Conservation (phyloP, 2,329 filamentous ascomycete species). For the Fusarium austroafricanum region DNA sequence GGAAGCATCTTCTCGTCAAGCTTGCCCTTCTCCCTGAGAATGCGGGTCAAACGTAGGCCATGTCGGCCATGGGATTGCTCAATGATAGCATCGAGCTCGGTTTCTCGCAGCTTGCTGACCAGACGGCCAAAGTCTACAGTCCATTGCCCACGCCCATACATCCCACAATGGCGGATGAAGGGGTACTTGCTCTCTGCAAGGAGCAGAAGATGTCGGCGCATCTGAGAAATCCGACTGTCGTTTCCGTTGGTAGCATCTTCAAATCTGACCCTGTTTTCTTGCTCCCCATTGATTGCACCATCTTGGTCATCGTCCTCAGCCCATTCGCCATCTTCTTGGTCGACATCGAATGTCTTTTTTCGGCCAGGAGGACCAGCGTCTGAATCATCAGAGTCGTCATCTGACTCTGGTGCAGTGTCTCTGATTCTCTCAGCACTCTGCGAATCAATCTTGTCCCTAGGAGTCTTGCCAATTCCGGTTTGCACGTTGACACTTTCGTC, state of each 20-base stretch:
- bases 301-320: slow-evolving; percentile 50
- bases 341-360: slow-evolving; percentile 35
- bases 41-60: slow-evolving; percentile 84
- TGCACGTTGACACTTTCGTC: slow-evolving; percentile 65
- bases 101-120: slow-evolving; percentile 75
- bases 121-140: slow-evolving; percentile 84
- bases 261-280: slow-evolving; percentile 62
- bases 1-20: slow-evolving; percentile 94
- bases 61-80: slow-evolving; percentile 79
- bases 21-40: slow-evolving; percentile 87
- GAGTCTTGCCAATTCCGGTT: slow-evolving; percentile 67
- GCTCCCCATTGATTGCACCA: slow-evolving; percentile 49
- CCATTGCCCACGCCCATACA: slow-evolving; percentile 77
- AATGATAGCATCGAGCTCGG: slow-evolving; percentile 85
- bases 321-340: slow-evolving; percentile 51
- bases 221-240: slow-evolving; percentile 64
- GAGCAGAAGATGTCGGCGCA: slow-evolving; percentile 79
- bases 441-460: slow-evolving; percentile 59
- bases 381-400: slow-evolving; percentile 53
- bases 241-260: slow-evolving; percentile 58
- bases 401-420: slow-evolving; percentile 50
- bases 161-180: slow-evolving; percentile 76
- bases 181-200: slow-evolving; percentile 75
- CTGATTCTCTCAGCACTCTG: slow-evolving; percentile 63
- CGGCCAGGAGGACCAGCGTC: slow-evolving; percentile 47